Percentiles rank a stretch among this genome's conserved stretches.
These are phyloP conservation scores for Fusarium sp. DNA, from an alignment of 2,329 filamentous ascomycete species.

Conservation along the genomic window DNA sequence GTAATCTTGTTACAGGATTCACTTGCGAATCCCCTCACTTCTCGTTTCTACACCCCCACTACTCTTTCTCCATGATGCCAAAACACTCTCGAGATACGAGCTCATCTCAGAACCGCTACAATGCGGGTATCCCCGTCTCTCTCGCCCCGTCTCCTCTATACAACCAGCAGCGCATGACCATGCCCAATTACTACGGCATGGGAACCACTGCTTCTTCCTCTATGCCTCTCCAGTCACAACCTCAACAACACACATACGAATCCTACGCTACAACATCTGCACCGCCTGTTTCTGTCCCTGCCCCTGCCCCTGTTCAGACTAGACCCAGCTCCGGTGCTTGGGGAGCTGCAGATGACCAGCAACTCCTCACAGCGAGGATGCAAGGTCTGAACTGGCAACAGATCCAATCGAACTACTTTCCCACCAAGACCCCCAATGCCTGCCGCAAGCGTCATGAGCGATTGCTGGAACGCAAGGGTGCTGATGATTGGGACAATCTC, in stretches of 20 bases:
- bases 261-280: slow-evolving; percentile 49
- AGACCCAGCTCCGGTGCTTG: slow-evolving; percentile 73
- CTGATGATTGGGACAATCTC: slow-evolving; percentile 80
- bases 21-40: slow-evolving; percentile 21
- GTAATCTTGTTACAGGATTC: slow-evolving; percentile 37
- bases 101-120: slow-evolving; percentile 44
- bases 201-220: slow-evolving; percentile 47
- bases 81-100: slow-evolving; percentile 56
- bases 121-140: slow-evolving; percentile 49
- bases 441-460: slow-evolving; percentile 91
- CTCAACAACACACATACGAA: slow-evolving; percentile 50
- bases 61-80: slow-evolving; percentile 50
- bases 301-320: slow-evolving; percentile 60
- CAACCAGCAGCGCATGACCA: slow-evolving; percentile 52
- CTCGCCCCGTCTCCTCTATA: slow-evolving; percentile 55
- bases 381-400: slow-evolving; percentile 85
- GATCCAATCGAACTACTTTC: slow-evolving; percentile 81
- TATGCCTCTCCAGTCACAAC: slow-evolving; percentile 46
- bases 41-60: slow-evolving; percentile 17
- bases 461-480: slow-evolving; percentile 77
- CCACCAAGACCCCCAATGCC: slow-evolving; percentile 80
- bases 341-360: slow-evolving; percentile 78
- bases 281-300: slow-evolving; percentile 46
- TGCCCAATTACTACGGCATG: slow-evolving; percentile 54
- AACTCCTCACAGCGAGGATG: slow-evolving; percentile 75